phyloP scores from a whole-genome alignment of 495 filamentous ascomycete species.

The Aspergillus cavernicola region DNA sequence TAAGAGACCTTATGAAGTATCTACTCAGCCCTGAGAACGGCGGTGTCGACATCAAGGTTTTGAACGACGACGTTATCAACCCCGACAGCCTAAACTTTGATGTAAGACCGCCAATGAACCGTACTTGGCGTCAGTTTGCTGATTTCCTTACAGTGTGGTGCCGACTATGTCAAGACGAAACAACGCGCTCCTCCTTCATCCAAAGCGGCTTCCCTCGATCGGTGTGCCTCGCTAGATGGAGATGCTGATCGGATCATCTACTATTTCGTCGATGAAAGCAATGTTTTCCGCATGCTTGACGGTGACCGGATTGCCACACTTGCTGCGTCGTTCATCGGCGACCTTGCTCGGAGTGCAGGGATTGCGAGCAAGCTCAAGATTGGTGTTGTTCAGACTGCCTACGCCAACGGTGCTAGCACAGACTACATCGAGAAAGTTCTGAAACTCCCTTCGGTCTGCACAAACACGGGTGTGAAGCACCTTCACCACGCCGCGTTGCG shows the following conservation, averaged over 20 bases:
- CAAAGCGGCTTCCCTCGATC: constrained; percentile 66
- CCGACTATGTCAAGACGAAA: constrained; percentile 95
- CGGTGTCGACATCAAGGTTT: constrained; percentile 73
- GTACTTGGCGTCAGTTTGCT: constrained; percentile 9
- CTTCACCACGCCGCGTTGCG: constrained; percentile 90
- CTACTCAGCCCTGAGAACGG: constrained; percentile 61
- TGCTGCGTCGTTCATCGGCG: constrained; percentile 88
- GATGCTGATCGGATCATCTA: constrained; percentile 95
- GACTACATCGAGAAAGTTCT: constrained; percentile 84
- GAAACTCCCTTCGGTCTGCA: constrained; percentile 87
- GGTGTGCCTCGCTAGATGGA: constrained; percentile 90
- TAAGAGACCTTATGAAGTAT: constrained; percentile 80
- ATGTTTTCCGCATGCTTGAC: constrained; percentile 83
- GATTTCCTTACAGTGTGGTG: constrained; percentile 65
- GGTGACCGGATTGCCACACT: constrained; percentile 96
- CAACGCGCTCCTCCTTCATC: constrained; percentile 85
- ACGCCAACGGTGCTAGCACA: constrained; percentile 95
- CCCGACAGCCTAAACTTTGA: constrained; percentile 86
- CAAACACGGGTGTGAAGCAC: constrained; percentile 93
- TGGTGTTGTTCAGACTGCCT: constrained; percentile 94
- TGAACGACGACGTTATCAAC: constrained; percentile 87
- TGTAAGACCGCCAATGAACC: constrained; percentile 37
- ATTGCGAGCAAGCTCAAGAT: constrained; percentile 76
- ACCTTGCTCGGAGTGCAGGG: constrained; percentile 75
- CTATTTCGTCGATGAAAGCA: constrained; percentile 83